A percentile compares a stretch with the other conserved stretches of the same genome.
phyloP scores from a whole-genome alignment of 2,329 filamentous ascomycete species.

The Nothopassalora personata region DNA sequence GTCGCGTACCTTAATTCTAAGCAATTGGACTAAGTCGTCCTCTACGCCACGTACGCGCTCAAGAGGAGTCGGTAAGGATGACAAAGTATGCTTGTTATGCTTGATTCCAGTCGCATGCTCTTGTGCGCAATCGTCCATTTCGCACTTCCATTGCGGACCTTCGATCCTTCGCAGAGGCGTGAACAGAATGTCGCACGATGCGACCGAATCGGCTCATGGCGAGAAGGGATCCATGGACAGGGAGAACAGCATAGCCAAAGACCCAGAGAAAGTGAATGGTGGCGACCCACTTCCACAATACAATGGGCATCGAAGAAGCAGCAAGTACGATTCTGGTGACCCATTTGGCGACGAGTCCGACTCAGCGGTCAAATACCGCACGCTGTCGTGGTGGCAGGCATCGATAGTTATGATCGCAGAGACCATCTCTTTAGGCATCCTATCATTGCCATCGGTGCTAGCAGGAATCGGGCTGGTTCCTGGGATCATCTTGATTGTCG shows the following conservation, averaged over 20 bases:
- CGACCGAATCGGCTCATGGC: conserved; percentile 3
- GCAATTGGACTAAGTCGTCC: background rate
- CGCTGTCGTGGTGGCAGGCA: conserved; percentile 45
- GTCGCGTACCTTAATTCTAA: background rate
- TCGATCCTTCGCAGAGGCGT: background rate
- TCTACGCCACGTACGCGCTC: background rate
- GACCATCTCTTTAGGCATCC: conserved; percentile 52
- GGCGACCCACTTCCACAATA: conserved; percentile 1
- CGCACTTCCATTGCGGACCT: no score
- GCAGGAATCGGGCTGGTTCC: conserved; percentile 50
- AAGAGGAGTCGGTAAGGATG: background rate
- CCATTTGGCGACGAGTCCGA: conserved; percentile 18
- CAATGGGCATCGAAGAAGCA: conserved; percentile 9
- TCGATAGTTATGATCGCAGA: conserved; percentile 51
- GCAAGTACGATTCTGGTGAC: conserved; percentile 10
- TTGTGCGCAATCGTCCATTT: background rate
- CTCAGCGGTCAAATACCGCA: conserved; percentile 46
- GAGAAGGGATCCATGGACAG: conserved; percentile 8
- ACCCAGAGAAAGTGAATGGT: conserved; percentile 3
- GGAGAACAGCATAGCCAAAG: background rate
- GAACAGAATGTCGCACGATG: background rate
- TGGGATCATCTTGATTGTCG: conserved; percentile 51
- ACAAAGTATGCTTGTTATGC: background rate
- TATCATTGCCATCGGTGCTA: conserved; percentile 51
- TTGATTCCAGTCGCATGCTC: background rate